phyloP scores from a whole-genome alignment of 2,329 filamentous ascomycete species.

The Trichophyton schoenleinii region DNA sequence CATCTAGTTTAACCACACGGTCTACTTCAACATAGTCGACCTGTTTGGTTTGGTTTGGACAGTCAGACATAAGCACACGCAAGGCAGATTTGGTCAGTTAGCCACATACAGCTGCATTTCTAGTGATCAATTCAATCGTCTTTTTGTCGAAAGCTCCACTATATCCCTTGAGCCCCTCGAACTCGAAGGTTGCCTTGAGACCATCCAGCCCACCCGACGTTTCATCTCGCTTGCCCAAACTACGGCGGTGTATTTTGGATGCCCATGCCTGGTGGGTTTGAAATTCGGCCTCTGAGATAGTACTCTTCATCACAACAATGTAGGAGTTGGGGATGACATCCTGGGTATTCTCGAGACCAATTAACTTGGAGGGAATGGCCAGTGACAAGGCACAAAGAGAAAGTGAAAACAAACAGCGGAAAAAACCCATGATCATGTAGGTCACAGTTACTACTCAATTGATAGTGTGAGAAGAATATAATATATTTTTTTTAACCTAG shows the following conservation, averaged over 20 bases:
- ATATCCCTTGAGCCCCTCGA: conserved; percentile 10
- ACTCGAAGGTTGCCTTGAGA: conserved; percentile 9
- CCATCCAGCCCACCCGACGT: not conserved
- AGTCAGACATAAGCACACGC: not conserved
- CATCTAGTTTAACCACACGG: not conserved
- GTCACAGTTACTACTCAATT: not conserved
- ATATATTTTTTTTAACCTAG: not conserved
- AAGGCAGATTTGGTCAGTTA: not conserved
- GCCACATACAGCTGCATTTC: not conserved
- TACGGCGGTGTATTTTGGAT: conserved; percentile 1
- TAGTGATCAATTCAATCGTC: conserved; percentile 7
- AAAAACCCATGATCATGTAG: not conserved
- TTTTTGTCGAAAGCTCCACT: conserved; percentile 12
- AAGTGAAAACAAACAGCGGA: not conserved
- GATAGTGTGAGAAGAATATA: not conserved
- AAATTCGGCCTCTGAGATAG: conserved; percentile 3
- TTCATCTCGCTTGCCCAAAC: not conserved
- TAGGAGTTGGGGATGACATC: conserved; percentile 7
- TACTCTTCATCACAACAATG: conserved; percentile 10
- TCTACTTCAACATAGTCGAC: conserved; percentile 12
- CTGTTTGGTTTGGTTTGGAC: not conserved
- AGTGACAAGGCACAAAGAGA: not conserved
- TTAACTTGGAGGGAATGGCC: not conserved
- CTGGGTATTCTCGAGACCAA: not conserved
- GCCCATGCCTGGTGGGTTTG: conserved; percentile 5